Evolutionary conservation across 2,329 filamentous ascomycete genomes (phyloP), one percentile per base, ranked within the genome.

Genomic region (Fusarium sambucinum): DNA sequence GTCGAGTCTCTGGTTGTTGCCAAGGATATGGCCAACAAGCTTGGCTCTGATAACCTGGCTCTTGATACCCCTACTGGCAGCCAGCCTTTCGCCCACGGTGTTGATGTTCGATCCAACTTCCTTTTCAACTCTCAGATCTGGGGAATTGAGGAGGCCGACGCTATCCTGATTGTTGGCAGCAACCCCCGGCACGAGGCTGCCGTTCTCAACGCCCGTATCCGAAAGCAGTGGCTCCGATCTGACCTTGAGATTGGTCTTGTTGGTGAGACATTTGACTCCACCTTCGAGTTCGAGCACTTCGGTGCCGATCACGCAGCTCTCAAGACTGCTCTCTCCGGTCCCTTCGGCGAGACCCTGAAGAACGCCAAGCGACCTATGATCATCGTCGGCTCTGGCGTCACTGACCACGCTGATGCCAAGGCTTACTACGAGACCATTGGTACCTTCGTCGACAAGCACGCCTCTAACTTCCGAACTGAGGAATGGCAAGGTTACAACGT

Each of bases 401-500:
- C 92, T 32, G 96, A 99, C 80, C 94, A 97, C 80, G 81, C 87
- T 29, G 96, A 98, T 77, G 92, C 94, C 58, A 97, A 96, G 84
- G 90, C 93, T 59, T 94, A 96, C 79, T 98, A 95, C 79, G 95
- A 98, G 85, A 90, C 90, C 42, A 88, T 99, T 59, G 95, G 95
- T 72, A 80, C 86, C 66, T 99, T 98, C 77, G 92, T 97, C 38
- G 94, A 97, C 77, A 97, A 97, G 88, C 91, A 97, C 81, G 90
- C 93, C 68, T 85, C 87, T 73, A 97, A 90, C 84, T 97, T 99
- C 85, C 84, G 88, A 76, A 97, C 92, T 8, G 84, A 89, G 19
- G 94, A 97, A 80, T 98, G 96, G 94, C 96, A 97, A 79, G 96
- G 95, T 63, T 99, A 95, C 87, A 99, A 97, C 79, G 90, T 99